Evolutionary conservation across 495 filamentous ascomycete genomes (phyloP).

Genomic region (Aspergillus bridgeri): DNA sequence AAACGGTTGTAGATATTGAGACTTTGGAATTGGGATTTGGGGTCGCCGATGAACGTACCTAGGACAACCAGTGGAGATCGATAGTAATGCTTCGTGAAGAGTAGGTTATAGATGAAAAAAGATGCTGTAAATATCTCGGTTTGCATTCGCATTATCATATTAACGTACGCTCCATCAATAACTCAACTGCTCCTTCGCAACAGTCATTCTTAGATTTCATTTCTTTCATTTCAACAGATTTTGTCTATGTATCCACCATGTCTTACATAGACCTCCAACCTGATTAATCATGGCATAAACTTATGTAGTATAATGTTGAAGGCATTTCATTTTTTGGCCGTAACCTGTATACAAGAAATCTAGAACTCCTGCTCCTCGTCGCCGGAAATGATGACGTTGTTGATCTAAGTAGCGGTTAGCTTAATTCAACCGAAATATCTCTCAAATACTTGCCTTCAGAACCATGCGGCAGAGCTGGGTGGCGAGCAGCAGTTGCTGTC

Average conservation of each 20-base stretch:
- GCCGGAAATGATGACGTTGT: slow-evolving; percentile 94
- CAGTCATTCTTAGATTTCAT: slow-evolving; percentile 3
- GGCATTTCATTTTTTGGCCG: slow-evolving; percentile 19
- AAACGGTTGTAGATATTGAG: neutral
- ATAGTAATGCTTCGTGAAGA: too few relatives aligned
- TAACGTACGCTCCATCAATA: too few relatives aligned
- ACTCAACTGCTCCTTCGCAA: too few relatives aligned
- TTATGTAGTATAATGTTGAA: slow-evolving; percentile 5
- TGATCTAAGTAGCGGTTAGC: slow-evolving; percentile 47
- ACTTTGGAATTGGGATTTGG: too few relatives aligned
- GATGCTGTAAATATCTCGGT: too few relatives aligned
- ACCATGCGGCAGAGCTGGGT: slow-evolving; percentile 99
- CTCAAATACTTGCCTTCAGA: slow-evolving; percentile 69
- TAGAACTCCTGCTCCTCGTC: slow-evolving; percentile 92
- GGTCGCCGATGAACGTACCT: too few relatives aligned
- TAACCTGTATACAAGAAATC: slow-evolving; percentile 30
- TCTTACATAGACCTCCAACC: slow-evolving; percentile 7
- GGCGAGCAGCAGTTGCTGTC: slow-evolving; percentile 90
- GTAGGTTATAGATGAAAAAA: too few relatives aligned
- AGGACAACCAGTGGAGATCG: too few relatives aligned
- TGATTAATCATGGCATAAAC: slow-evolving; percentile 7
- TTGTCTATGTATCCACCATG: slow-evolving; percentile 7
- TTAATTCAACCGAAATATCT: neutral
- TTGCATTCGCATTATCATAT: too few relatives aligned
- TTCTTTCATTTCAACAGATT: slow-evolving; percentile 11